Conservation (phyloP, 2,329 filamentous ascomycete genomes). For the Aspergillus flavus region DNA sequence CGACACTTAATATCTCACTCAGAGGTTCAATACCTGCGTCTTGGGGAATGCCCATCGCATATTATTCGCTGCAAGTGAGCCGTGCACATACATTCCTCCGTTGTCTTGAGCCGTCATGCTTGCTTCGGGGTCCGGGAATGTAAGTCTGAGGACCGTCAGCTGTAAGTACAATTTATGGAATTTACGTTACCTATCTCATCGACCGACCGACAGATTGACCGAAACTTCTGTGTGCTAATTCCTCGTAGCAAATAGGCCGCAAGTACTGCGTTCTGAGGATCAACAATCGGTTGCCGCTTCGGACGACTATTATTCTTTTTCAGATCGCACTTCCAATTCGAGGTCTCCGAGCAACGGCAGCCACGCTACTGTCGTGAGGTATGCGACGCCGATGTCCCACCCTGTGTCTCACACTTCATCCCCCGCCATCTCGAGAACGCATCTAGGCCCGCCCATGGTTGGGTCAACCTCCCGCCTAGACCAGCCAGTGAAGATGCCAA, state of each 20-base stretch:
- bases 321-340: constrained; percentile 43
- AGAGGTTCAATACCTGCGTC: constrained; percentile 10
- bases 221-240: constrained; percentile 7
- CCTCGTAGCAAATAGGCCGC: constrained; percentile 46
- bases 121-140: constrained; percentile 24
- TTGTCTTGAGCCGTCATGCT: constrained; percentile 29
- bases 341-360: constrained; percentile 34
- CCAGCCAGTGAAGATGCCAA: constrained; percentile 10
- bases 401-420: constrained; percentile 34
- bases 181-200: background rate
- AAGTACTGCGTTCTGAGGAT: constrained; percentile 46
- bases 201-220: background rate
- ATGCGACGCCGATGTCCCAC: constrained; percentile 48
- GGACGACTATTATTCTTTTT: constrained; percentile 54
- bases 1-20: constrained; percentile 10
- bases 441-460: constrained; percentile 26
- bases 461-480: constrained; percentile 14
- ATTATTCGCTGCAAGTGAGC: constrained; percentile 20
- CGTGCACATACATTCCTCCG: constrained; percentile 23
- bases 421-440: constrained; percentile 29
- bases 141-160: constrained; percentile 42
- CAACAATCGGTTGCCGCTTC: constrained; percentile 52
- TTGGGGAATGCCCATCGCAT: constrained; percentile 22
- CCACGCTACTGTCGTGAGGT: constrained; percentile 43
- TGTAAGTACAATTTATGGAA: constrained; percentile 30